Percentiles rank a stretch among this genome's conserved stretches.
These are phyloP conservation scores for Ricinus communis DNA, from an alignment of 345 rosid species.

Conservation along the genomic window DNA sequence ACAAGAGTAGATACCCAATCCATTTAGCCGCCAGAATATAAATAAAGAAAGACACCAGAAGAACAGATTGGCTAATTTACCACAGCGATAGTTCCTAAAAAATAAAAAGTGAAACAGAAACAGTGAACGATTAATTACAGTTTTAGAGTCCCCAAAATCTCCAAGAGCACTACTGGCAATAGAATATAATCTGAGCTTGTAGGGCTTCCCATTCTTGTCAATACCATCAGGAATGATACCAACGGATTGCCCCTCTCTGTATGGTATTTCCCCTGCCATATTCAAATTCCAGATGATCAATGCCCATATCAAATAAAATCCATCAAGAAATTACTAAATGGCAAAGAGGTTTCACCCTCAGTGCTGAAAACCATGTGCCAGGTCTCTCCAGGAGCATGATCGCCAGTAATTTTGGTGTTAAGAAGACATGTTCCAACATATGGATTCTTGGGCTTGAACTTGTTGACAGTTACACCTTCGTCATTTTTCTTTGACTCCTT, in stretches of 20 bases:
- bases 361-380: constrained; percentile 99
- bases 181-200: constrained; percentile 90
- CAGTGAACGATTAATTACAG: constrained; percentile 41
- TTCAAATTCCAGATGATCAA: too few species aligned
- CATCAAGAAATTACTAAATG: too few species aligned
- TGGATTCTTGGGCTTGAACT: constrained; percentile 92
- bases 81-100: too few species aligned
- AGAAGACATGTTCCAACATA: constrained; percentile 82
- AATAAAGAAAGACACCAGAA: constrained; percentile 7
- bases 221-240: constrained; percentile 91
- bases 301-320: too few species aligned
- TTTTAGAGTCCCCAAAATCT: constrained; percentile 97
- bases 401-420: constrained; percentile 98
- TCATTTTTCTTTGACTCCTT: constrained; percentile 81
- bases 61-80: constrained; percentile 4
- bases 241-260: constrained; percentile 97
- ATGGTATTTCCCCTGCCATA: constrained; percentile 75
- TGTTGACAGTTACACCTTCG: constrained; percentile 86
- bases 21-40: not conserved
- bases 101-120: too few species aligned
- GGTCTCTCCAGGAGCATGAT: constrained; percentile 98
- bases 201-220: constrained; percentile 96
- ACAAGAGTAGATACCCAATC: constrained; percentile 13
- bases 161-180: constrained; percentile 99
- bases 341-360: constrained; percentile 48